These are phyloP conservation scores for Prunus kanzakura DNA, from an alignment of 306 rosid species.

Conservation along the genomic window DNA sequence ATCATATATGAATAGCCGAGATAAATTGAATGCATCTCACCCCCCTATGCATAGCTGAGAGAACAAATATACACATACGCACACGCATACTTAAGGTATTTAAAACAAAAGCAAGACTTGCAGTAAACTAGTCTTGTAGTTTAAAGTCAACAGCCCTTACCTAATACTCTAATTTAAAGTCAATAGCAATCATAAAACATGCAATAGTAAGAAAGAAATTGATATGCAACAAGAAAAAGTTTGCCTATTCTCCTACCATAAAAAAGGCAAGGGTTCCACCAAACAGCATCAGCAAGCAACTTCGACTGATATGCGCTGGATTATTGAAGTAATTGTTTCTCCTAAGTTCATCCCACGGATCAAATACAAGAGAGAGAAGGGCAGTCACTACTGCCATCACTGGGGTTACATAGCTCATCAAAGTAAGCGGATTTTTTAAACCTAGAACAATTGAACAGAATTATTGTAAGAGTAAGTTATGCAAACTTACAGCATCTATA, in stretches of 20 bases:
- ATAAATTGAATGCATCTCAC: neutral
- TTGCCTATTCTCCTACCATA: slow-evolving; percentile 54
- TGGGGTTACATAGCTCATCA: slow-evolving; percentile 95
- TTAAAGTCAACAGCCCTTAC: neutral
- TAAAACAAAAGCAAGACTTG: neutral
- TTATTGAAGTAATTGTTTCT: slow-evolving; percentile 68
- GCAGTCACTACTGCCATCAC: slow-evolving; percentile 82
- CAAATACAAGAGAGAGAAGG: slow-evolving; percentile 70
- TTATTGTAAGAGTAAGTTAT: slow-evolving; percentile 8
- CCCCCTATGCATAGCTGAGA: neutral
- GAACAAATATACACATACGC: neutral
- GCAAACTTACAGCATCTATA: slow-evolving; percentile 6
- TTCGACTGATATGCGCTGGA: slow-evolving; percentile 66
- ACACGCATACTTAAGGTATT: neutral
- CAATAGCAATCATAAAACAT: neutral
- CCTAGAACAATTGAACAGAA: slow-evolving; percentile 51
- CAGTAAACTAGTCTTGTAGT: neutral
- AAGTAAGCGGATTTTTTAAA: slow-evolving; percentile 81
- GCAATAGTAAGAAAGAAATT: neutral
- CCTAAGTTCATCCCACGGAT: slow-evolving; percentile 83
- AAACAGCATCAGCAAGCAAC: slow-evolving; percentile 81
- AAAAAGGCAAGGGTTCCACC: slow-evolving; percentile 93
- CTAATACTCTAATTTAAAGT: neutral
- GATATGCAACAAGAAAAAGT: neutral
- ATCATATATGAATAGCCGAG: neutral